Conservation (phyloP, 73 alveolate species). For the Symbiodinium pilosum region DNA sequence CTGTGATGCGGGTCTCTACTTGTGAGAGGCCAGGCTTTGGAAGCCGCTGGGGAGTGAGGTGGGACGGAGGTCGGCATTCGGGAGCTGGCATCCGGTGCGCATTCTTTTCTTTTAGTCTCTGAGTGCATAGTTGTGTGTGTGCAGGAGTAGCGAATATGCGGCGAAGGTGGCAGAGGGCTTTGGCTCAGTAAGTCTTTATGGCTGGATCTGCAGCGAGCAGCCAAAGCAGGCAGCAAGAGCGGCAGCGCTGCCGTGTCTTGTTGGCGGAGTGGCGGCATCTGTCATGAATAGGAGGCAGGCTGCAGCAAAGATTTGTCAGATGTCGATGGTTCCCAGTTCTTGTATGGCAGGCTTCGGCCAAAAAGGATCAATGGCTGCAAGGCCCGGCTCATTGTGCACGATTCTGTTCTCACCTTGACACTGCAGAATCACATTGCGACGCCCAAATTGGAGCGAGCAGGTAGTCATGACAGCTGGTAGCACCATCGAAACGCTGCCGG, state of each 20-base stretch:
- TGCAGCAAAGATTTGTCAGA: neutral
- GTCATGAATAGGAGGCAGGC: neutral
- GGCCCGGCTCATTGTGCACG: neutral
- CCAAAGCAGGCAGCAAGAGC: neutral
- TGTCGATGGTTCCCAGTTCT: no score
- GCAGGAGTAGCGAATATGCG: neutral
- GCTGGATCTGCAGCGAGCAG: no score
- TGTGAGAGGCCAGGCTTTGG: neutral
- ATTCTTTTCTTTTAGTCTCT: no score
- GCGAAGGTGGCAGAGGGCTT: neutral
- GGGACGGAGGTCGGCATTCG: no score
- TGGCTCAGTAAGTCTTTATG: neutral
- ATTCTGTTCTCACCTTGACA: neutral
- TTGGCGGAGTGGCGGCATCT: conserved; percentile 2
- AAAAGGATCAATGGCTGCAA: neutral
- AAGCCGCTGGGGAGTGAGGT: neutral
- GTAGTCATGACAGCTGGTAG: neutral
- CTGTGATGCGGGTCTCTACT: neutral
- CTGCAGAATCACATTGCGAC: neutral
- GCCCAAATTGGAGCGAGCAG: neutral
- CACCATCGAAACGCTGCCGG: neutral
- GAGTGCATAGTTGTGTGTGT: neutral
- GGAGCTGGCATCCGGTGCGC: no score
- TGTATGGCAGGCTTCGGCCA: neutral
- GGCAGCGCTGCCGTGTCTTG: neutral